A percentile compares a stretch with the other conserved stretches of the same genome.
These are phyloP conservation scores for Neurospora sublineolata DNA, from an alignment of 495 filamentous ascomycete genomes.

Conservation along the genomic window DNA sequence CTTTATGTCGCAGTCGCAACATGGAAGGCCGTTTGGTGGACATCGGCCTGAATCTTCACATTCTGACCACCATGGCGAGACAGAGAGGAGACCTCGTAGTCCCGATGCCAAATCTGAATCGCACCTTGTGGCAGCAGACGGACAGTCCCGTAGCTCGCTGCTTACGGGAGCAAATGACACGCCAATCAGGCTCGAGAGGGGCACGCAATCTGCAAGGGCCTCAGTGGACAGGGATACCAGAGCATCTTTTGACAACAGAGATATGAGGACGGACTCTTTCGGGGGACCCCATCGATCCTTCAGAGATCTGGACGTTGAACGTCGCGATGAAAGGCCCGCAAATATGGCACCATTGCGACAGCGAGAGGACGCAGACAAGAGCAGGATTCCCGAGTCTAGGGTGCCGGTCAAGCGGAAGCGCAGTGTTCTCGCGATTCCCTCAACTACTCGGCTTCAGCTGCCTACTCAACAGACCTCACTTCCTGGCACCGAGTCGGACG, in stretches of 20 bases:
- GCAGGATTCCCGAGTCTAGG: neutral
- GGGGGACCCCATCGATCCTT: slow-evolving; percentile 1
- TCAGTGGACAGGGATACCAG: slow-evolving; percentile 27
- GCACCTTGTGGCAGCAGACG: slow-evolving; percentile 17
- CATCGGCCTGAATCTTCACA: slow-evolving; percentile 25
- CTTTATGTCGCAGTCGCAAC: slow-evolving; percentile 29
- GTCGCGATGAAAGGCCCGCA: neutral
- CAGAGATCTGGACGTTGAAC: slow-evolving; percentile 1
- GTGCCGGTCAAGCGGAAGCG: slow-evolving; percentile 1
- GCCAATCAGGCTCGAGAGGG: slow-evolving; percentile 21
- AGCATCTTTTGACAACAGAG: slow-evolving; percentile 5
- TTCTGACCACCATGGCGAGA: slow-evolving; percentile 30
- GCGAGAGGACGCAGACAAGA: neutral
- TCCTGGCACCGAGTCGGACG: slow-evolving; percentile 33
- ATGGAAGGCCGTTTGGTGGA: slow-evolving; percentile 24
- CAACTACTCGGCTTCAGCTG: slow-evolving; percentile 9
- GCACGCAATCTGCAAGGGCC: slow-evolving; percentile 27
- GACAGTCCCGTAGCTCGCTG: slow-evolving; percentile 21
- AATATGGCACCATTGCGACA: slow-evolving; percentile 1
- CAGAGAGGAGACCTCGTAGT: slow-evolving; percentile 31
- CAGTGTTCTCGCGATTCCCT: slow-evolving; percentile 6
- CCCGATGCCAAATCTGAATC: slow-evolving; percentile 33
- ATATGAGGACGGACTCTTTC: slow-evolving; percentile 12
- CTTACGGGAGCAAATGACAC: slow-evolving; percentile 24
- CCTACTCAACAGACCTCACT: slow-evolving; percentile 18